These are phyloP conservation scores for Angophora floribunda DNA, from an alignment of 345 rosid species.

Conservation along the genomic window DNA sequence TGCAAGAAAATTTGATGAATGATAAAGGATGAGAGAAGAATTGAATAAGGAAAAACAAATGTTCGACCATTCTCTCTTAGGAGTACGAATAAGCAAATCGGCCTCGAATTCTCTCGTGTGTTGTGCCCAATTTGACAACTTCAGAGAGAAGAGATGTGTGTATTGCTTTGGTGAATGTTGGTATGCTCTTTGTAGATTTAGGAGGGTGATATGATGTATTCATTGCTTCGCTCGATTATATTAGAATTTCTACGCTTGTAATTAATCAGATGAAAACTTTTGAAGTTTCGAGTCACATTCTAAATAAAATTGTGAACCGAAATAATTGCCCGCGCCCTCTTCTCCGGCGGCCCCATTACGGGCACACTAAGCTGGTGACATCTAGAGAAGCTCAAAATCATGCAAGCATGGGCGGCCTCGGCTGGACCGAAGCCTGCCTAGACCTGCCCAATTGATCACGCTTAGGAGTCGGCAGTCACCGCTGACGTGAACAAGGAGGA, in stretches of 20 bases:
- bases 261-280: background rate
- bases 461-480: background rate
- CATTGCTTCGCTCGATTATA: background rate
- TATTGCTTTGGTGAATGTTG: accelerated
- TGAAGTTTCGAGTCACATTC: background rate
- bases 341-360: background rate
- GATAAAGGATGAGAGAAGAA: background rate
- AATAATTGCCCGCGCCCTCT: background rate
- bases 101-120: background rate
- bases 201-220: background rate
- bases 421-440: background rate
- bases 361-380: accelerated
- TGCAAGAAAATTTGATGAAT: background rate
- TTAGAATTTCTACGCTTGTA: background rate
- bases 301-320: background rate
- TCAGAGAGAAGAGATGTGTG: background rate
- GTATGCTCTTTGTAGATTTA: background rate
- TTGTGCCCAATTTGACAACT: background rate
- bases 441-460: background rate
- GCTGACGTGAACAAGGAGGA: background rate
- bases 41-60: background rate
- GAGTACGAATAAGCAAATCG: background rate
- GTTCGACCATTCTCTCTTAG: too few species aligned
- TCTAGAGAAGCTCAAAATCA: background rate
- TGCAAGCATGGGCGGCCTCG: background rate